A percentile compares a stretch with the other conserved stretches of the same genome.
Conservation (phyloP, 768 basidiomycete genomes). For the Suillus ampliporus region DNA sequence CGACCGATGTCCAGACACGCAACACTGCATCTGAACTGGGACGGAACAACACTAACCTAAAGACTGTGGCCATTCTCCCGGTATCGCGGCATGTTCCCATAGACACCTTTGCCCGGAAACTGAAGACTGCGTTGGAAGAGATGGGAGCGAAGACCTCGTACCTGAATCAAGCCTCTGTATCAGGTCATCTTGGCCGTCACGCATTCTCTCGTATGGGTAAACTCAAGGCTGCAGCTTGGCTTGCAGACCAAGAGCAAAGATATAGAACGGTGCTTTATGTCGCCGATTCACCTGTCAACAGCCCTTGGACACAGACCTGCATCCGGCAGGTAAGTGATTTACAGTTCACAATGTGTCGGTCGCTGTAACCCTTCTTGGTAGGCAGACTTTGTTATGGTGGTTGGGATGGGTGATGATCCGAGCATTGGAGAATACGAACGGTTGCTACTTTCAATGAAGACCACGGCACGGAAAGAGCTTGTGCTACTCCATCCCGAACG, state of each 20-base stretch:
- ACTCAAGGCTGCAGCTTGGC: slow-evolving; percentile 89
- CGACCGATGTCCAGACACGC: slow-evolving; percentile 55
- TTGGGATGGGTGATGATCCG: slow-evolving; percentile 93
- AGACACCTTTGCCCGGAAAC: slow-evolving; percentile 86
- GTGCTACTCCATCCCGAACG: slow-evolving; percentile 93
- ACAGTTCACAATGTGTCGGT: background rate
- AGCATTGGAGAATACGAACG: slow-evolving; percentile 94
- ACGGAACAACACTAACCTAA: slow-evolving; percentile 84
- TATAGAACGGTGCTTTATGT: slow-evolving; percentile 95
- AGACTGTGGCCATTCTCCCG: slow-evolving; percentile 93
- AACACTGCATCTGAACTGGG: slow-evolving; percentile 64
- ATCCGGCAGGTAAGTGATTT: slow-evolving; percentile 81
- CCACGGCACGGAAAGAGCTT: slow-evolving; percentile 97
- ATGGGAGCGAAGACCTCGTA: slow-evolving; percentile 94
- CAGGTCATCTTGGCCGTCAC: slow-evolving; percentile 90
- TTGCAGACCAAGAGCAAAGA: slow-evolving; percentile 94
- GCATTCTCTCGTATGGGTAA: slow-evolving; percentile 98
- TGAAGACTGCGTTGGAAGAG: slow-evolving; percentile 86
- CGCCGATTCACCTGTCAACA: slow-evolving; percentile 92
- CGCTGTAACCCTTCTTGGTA: slow-evolving; percentile 30
- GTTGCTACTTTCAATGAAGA: slow-evolving; percentile 92
- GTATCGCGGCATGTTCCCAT: slow-evolving; percentile 87
- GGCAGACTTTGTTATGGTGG: slow-evolving; percentile 94
- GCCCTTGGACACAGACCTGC: slow-evolving; percentile 98
- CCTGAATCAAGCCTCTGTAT: slow-evolving; percentile 93